Percentiles rank a stretch among this genome's conserved stretches.
These are phyloP conservation scores for Lactarius sp. DNA, from an alignment of 768 basidiomycete species.

Conservation along the genomic window DNA sequence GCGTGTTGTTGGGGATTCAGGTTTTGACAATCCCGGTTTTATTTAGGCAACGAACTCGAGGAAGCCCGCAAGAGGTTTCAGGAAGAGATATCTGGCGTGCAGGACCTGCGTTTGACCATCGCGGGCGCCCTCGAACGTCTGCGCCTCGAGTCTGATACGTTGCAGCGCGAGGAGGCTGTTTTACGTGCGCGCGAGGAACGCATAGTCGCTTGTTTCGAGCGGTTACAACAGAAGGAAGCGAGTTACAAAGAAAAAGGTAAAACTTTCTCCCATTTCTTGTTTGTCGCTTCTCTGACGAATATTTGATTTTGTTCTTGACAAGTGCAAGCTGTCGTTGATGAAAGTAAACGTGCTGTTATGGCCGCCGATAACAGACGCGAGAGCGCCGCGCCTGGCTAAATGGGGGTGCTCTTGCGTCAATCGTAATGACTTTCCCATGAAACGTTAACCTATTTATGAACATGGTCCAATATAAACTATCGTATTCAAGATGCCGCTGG, in stretches of 20 bases:
- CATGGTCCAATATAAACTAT: neutral
- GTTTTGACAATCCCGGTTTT: constrained; percentile 1
- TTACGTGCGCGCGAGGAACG: constrained; percentile 41
- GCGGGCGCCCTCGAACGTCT: constrained; percentile 37
- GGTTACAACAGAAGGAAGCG: constrained; percentile 39
- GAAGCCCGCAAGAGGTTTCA: constrained; percentile 51
- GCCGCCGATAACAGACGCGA: constrained; percentile 45
- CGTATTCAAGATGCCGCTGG: neutral
- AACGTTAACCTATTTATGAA: neutral
- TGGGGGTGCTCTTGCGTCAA: neutral
- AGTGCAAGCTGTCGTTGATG: constrained; percentile 42
- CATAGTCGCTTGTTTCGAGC: constrained; percentile 36
- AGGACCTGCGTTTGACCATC: constrained; percentile 52
- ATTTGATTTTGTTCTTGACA: neutral
- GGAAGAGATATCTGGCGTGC: constrained; percentile 59
- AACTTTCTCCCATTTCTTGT: constrained; percentile 5
- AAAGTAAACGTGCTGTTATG: constrained; percentile 41
- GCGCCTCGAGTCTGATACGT: constrained; percentile 37
- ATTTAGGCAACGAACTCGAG: constrained; percentile 55
- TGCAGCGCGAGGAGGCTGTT: constrained; percentile 39
- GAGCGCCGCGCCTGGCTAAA: constrained; percentile 25
- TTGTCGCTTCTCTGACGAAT: neutral
- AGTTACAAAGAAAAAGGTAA: constrained; percentile 41
- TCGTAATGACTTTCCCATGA: neutral
- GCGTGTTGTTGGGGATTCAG: neutral